Percentiles rank a stretch among this genome's conserved stretches.
phyloP scores from a whole-genome alignment of 1,284 basidiomycete genomes.

The Ceratobasidium sp. region DNA sequence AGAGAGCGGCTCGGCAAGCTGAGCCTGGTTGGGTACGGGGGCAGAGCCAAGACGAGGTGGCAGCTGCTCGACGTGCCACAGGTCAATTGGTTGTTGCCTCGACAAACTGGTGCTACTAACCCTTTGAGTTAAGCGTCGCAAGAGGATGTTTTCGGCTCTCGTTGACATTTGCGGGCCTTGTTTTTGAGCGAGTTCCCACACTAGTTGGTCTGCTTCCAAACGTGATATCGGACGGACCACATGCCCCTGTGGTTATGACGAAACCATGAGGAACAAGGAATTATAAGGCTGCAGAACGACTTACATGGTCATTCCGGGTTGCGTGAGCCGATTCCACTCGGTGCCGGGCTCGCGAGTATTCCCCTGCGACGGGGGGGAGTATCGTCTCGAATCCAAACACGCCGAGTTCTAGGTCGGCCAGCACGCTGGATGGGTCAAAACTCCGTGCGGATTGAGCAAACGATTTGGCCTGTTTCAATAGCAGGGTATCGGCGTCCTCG shows the following conservation, averaged over 20 bases:
- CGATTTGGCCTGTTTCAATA: constrained; percentile 2
- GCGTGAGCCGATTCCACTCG: background rate
- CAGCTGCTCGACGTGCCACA: background rate
- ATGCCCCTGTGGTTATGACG: constrained; percentile 5
- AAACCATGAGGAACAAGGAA: background rate
- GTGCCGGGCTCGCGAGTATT: background rate
- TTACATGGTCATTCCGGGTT: constrained; percentile 23
- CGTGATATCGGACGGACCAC: constrained; percentile 23
- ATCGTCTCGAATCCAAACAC: constrained; percentile 1
- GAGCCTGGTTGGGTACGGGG: background rate
- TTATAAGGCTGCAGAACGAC: background rate
- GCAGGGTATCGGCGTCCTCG: background rate
- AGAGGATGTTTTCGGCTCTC: constrained; percentile 22
- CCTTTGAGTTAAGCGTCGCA: constrained; percentile 12
- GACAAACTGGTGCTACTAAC: background rate
- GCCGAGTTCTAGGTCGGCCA: background rate
- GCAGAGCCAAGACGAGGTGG: background rate
- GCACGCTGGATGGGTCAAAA: background rate
- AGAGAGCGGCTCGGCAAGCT: background rate
- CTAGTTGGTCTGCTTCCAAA: constrained; percentile 17
- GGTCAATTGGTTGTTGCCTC: background rate
- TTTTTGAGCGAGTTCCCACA: constrained; percentile 16
- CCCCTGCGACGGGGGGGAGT: background rate
- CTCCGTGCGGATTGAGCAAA: constrained; percentile 7
- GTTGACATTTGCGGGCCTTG: constrained; percentile 8